Percentiles rank a stretch among this genome's conserved stretches.
phyloP scores from a whole-genome alignment of 345 rosid species.

The Moricandia moricandioides region DNA sequence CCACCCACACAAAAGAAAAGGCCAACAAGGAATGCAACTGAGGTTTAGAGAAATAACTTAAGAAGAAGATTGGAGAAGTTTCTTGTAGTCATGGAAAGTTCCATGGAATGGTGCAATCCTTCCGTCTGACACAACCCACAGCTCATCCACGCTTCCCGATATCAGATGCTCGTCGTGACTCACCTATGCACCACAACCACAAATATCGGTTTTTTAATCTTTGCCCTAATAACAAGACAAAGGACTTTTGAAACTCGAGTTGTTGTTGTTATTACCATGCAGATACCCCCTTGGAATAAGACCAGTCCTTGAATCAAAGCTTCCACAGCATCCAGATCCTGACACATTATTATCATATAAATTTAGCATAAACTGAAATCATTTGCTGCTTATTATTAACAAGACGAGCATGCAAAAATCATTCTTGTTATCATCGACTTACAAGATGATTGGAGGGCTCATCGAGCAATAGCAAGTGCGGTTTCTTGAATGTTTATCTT shows the following conservation, averaged over 20 bases:
- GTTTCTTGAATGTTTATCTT: constrained; percentile 98
- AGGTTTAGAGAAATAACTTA: background rate
- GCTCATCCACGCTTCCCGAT: constrained; percentile 94
- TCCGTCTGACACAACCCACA: constrained; percentile 89
- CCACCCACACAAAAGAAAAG: background rate
- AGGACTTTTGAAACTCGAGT: background rate
- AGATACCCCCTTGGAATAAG: constrained; percentile 93
- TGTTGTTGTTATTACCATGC: constrained; percentile 54
- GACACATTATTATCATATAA: background rate
- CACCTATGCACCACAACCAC: constrained; percentile 50
- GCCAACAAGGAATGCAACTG: constrained; percentile 3
- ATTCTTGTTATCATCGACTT: no score
- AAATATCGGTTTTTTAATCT: background rate
- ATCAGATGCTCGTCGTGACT: constrained; percentile 98
- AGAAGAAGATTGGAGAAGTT: constrained; percentile 62
- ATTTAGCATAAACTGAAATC: constrained; percentile 8
- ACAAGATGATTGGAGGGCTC: constrained; percentile 99
- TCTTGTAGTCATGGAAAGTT: constrained; percentile 90
- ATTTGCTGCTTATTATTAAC: constrained; percentile 1
- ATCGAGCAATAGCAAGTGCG: constrained; percentile 92
- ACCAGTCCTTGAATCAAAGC: constrained; percentile 98
- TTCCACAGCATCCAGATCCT: constrained; percentile 99
- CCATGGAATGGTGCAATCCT: constrained; percentile 76
- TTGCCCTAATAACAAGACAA: background rate
- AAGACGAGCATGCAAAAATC: background rate